These are phyloP conservation scores for Amanita brunnescens DNA, from an alignment of 768 basidiomycete genomes.

Conservation along the genomic window DNA sequence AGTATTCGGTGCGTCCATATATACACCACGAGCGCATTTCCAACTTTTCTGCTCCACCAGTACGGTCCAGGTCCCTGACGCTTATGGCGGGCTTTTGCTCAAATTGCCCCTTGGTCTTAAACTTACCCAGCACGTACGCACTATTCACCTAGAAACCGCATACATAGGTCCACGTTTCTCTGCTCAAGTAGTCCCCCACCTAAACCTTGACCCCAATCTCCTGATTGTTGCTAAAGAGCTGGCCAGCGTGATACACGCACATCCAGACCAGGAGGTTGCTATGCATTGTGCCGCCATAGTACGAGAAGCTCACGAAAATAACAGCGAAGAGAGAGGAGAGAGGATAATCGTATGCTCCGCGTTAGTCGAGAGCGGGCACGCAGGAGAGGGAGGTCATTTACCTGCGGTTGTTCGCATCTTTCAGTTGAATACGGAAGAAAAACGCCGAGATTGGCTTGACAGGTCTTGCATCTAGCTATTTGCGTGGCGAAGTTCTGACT, in stretches of 20 bases:
- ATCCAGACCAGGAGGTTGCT: conserved; percentile 41
- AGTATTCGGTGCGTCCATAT: conserved; percentile 34
- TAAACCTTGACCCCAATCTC: conserved; percentile 38
- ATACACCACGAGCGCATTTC: background rate
- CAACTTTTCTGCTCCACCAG: conserved; percentile 18
- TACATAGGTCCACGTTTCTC: conserved; percentile 51
- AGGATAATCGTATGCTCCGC: conserved; percentile 49
- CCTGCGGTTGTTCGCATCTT: conserved; percentile 44
- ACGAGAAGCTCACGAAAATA: conserved; percentile 43
- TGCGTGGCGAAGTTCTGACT: background rate
- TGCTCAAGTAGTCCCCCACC: conserved; percentile 37
- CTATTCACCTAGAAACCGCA: conserved; percentile 48
- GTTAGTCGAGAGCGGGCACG: conserved; percentile 46
- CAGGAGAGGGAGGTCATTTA: conserved; percentile 32
- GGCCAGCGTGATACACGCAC: conserved; percentile 39
- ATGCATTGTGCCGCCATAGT: conserved; percentile 47
- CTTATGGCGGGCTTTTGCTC: conserved; percentile 36
- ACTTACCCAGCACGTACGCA: conserved; percentile 48
- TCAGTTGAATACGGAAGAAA: conserved; percentile 40
- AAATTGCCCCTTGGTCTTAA: conserved; percentile 50
- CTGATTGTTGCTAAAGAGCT: conserved; percentile 49
- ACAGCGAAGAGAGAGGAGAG: conserved; percentile 37
- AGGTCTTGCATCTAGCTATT: conserved; percentile 22
- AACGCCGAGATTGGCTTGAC: conserved; percentile 41
- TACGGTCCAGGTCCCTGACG: conserved; percentile 44